Conservation (phyloP, 805 yeast genomes). For the Candida ovalis region DNA sequence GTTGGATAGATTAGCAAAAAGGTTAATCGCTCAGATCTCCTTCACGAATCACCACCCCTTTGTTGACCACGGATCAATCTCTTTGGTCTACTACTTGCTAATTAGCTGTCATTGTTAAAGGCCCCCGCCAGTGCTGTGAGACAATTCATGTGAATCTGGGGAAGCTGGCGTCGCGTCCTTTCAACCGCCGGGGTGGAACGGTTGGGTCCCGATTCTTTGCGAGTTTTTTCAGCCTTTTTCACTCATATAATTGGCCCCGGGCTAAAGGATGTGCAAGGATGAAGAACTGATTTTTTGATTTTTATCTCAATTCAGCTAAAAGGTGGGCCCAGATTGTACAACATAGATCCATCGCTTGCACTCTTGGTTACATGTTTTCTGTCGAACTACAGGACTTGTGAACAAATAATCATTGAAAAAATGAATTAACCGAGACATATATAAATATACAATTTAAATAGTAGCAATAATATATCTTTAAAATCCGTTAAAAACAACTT, state of each 20-base stretch:
- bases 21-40: too few species aligned
- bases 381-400: background rate
- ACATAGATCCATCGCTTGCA: too few species aligned
- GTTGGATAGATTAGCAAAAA: too few species aligned
- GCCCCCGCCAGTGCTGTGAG: too few species aligned
- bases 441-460: background rate
- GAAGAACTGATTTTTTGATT: too few species aligned
- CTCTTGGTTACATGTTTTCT: background rate
- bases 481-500: background rate
- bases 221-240: background rate
- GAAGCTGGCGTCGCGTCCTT: background rate
- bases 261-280: background rate
- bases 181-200: conserved; percentile 3
- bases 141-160: too few species aligned
- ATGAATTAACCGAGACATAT: background rate
- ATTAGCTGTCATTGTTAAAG: too few species aligned
- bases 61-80: too few species aligned
- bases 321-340: too few species aligned
- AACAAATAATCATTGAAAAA: background rate
- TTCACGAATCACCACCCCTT: too few species aligned
- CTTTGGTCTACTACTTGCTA: too few species aligned
- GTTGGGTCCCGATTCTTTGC: background rate
- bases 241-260: conserved; percentile 1
- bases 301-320: too few species aligned
- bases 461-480: background rate